phyloP scores from a whole-genome alignment of 768 basidiomycete species.

The Rhizopogon vulgaris region DNA sequence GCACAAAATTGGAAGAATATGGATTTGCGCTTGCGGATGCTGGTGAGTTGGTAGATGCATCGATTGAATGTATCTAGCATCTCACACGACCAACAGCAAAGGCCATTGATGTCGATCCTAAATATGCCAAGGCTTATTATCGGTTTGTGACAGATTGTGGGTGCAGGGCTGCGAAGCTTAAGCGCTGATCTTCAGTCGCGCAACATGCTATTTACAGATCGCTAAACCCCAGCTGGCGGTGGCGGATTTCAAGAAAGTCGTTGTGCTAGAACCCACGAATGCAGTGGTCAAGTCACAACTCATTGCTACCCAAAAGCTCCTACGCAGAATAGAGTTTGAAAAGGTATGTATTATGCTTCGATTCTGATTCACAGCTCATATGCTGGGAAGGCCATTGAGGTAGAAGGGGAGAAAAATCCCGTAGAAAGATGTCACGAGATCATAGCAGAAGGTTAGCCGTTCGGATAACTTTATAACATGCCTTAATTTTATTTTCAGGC shows the following conservation, averaged over 20 bases:
- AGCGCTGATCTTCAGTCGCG: slow-evolving; percentile 49
- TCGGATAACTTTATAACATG: not conserved
- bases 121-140: slow-evolving; percentile 88
- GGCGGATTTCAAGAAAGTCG: slow-evolving; percentile 79
- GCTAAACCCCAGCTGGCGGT: slow-evolving; percentile 84
- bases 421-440: slow-evolving; percentile 73
- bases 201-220: slow-evolving; percentile 85
- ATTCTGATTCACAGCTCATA: not conserved
- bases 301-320: slow-evolving; percentile 83
- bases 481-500: slow-evolving; percentile 35
- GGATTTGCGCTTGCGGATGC: slow-evolving; percentile 89
- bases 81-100: slow-evolving; percentile 42
- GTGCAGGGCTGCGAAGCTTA: not conserved
- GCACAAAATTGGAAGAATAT: slow-evolving; percentile 90
- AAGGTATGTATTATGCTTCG: slow-evolving; percentile 44
- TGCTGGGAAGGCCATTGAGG: slow-evolving; percentile 70
- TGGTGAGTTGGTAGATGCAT: slow-evolving; percentile 42
- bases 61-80: not conserved
- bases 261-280: slow-evolving; percentile 83
- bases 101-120: slow-evolving; percentile 83
- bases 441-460: slow-evolving; percentile 60
- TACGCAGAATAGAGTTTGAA: slow-evolving; percentile 87
- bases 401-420: slow-evolving; percentile 82
- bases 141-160: slow-evolving; percentile 38
- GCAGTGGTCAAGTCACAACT: slow-evolving; percentile 74